phyloP scores from a whole-genome alignment of 148 eudicot genomes.

The Euryodendron excelsum region DNA sequence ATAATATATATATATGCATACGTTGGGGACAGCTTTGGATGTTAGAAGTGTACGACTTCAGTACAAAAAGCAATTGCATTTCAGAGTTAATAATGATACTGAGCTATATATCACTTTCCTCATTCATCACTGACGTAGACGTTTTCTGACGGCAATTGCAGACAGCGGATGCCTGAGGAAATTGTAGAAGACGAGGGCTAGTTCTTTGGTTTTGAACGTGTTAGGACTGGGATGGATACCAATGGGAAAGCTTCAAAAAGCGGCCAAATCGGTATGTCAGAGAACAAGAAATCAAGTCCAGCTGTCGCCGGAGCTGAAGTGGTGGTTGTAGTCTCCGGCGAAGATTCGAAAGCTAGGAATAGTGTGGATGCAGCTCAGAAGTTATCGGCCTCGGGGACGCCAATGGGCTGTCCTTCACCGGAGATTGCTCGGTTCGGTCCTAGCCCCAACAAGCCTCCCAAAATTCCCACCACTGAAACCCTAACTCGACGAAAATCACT shows the following conservation, averaged over 20 bases:
- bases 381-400: not conserved
- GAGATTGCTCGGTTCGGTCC: slow-evolving; percentile 38
- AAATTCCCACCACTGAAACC: slow-evolving; percentile 38
- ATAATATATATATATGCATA: too few species aligned
- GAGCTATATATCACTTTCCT: too few species aligned
- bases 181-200: too few species aligned
- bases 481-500: slow-evolving; percentile 38
- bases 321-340: slow-evolving; percentile 23
- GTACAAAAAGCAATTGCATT: too few species aligned
- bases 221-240: slow-evolving; percentile 28
- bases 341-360: slow-evolving; percentile 22
- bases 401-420: slow-evolving; percentile 34
- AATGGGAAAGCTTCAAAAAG: slow-evolving; percentile 21
- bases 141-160: too few species aligned
- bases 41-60: too few species aligned
- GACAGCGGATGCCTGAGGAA: too few species aligned
- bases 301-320: slow-evolving; percentile 15
- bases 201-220: slow-evolving; percentile 9
- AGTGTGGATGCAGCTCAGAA: slow-evolving; percentile 21
- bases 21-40: too few species aligned
- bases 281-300: slow-evolving; percentile 16
- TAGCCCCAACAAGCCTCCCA: slow-evolving; percentile 48
- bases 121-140: too few species aligned
- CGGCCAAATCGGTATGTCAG: slow-evolving; percentile 31
- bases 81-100: too few species aligned